Percentiles rank a stretch among this genome's conserved stretches.
Evolutionary conservation across 768 basidiomycete species (phyloP).

Genomic region (Gloeopeniophorella convolvens): DNA sequence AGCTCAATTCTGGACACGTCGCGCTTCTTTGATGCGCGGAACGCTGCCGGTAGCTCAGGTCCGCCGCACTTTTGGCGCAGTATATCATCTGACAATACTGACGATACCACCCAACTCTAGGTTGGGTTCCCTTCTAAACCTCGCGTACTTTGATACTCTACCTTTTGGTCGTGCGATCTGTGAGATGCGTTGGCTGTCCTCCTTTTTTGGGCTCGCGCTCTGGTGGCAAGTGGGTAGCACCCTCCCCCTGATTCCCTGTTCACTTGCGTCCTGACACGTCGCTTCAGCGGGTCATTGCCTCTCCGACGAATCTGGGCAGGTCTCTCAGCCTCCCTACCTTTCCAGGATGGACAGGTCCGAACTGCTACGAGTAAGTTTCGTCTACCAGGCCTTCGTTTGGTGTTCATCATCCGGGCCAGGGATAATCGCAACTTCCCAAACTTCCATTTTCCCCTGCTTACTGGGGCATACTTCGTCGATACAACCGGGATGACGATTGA

Average conservation of each 20-base stretch:
- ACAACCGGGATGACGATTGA: slow-evolving; percentile 57
- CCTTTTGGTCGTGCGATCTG: no score
- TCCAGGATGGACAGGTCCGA: neutral
- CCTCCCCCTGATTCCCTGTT: neutral
- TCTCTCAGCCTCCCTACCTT: no score
- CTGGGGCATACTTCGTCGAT: slow-evolving; percentile 39
- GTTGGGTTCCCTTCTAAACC: no score
- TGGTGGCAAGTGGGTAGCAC: neutral
- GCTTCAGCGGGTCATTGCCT: neutral
- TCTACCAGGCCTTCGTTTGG: neutral
- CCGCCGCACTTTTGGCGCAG: no score
- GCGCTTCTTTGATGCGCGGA: no score
- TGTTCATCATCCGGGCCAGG: neutral
- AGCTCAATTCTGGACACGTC: no score
- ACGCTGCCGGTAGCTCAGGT: no score
- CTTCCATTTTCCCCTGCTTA: slow-evolving; percentile 38
- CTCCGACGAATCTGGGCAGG: neutral
- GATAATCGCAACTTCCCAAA: neutral
- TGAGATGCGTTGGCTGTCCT: no score
- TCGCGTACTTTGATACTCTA: no score
- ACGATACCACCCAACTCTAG: no score
- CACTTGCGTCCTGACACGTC: no score
- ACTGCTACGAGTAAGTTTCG: neutral
- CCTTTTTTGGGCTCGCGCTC: neutral
- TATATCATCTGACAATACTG: no score